A percentile compares a stretch with the other conserved stretches of the same genome.
Conservation (phyloP, 129 eudicot genomes). For the Saussurea involucrata region DNA sequence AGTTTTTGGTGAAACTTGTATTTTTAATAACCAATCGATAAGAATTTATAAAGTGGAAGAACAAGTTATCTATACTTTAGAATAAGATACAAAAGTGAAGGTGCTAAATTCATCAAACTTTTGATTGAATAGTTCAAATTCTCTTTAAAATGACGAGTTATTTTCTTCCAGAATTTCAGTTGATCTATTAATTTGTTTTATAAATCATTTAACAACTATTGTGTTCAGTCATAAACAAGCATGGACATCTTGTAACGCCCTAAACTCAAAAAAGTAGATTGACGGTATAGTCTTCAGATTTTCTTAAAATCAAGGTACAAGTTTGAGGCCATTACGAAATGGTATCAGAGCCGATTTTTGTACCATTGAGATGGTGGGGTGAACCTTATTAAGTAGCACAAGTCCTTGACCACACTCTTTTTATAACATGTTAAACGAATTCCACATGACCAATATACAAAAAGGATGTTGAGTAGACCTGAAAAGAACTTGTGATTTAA, state of each 20-base stretch:
- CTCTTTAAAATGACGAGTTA: background rate
- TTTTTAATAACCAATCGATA: slow-evolving; percentile 31
- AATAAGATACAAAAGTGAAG: slow-evolving; percentile 23
- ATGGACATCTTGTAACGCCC: background rate
- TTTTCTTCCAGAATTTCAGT: background rate
- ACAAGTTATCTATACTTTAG: slow-evolving; percentile 29
- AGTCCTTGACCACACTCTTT: background rate
- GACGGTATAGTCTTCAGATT: background rate
- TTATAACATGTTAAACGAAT: too few relatives aligned
- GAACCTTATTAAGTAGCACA: background rate
- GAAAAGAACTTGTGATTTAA: too few relatives aligned
- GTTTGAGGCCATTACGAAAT: background rate
- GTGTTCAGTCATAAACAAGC: background rate
- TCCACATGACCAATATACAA: too few relatives aligned
- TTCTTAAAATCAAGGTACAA: background rate
- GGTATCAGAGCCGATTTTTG: background rate
- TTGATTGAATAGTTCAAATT: background rate
- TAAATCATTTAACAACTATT: background rate
- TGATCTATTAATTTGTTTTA: background rate
- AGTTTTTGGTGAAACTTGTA: slow-evolving; percentile 12
- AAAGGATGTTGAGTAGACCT: too few relatives aligned
- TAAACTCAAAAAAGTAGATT: background rate
- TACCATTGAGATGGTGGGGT: background rate
- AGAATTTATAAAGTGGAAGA: slow-evolving; percentile 28
- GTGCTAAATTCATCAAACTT: slow-evolving; percentile 28